Percentiles rank a stretch among this genome's conserved stretches.
Evolutionary conservation across 345 rosid species (phyloP).

Genomic region (Salix viminalis): DNA sequence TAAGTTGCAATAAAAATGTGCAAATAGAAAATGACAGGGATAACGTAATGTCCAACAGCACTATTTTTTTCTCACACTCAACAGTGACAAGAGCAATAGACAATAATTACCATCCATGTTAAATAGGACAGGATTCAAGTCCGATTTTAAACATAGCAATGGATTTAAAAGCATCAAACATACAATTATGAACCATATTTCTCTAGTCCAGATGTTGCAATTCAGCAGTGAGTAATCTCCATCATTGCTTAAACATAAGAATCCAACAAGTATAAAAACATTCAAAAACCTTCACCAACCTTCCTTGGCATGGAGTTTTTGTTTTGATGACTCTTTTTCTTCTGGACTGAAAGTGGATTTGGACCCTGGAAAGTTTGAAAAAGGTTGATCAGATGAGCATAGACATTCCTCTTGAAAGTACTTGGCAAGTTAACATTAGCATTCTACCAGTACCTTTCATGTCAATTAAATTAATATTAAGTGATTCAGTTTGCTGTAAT

Average conservation of each 20-base stretch:
- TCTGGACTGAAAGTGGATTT: slow-evolving; percentile 79
- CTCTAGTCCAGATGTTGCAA: neutral
- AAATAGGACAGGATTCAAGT: neutral
- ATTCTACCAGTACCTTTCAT: neutral
- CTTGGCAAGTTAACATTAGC: neutral
- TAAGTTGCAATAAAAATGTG: neutral
- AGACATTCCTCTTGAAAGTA: neutral
- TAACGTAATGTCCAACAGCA: neutral
- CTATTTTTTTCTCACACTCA: neutral
- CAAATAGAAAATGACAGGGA: neutral
- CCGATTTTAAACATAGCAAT: too few species aligned
- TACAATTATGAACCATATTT: neutral
- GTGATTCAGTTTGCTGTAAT: neutral
- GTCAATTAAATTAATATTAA: neutral
- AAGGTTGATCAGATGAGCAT: neutral
- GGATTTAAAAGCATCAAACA: neutral
- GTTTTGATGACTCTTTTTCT: slow-evolving; percentile 49
- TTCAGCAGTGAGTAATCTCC: neutral
- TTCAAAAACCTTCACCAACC: slow-evolving; percentile 27
- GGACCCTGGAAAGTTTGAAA: slow-evolving; percentile 57
- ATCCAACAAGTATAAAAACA: neutral
- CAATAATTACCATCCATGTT: neutral
- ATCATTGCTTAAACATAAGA: neutral
- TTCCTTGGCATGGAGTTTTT: slow-evolving; percentile 23
- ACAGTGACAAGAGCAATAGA: neutral